Base-by-base conservation (phyloP, 2,329 filamentous ascomycete species). In the Tolypocladium pustulatum region DNA sequence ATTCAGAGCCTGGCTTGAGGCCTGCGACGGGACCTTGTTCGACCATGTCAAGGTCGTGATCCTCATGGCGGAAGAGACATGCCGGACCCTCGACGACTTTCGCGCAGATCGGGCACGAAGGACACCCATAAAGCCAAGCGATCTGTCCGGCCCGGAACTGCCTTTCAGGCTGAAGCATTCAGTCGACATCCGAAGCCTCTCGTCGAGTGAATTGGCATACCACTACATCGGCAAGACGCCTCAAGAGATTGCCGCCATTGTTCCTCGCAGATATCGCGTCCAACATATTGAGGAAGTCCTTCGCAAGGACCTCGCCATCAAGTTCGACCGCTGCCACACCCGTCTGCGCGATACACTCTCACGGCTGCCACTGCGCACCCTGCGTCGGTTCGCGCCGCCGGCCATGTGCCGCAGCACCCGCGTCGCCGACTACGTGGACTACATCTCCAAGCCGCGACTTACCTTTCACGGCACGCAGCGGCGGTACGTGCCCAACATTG, bases 381-480 rank as follows among this genome's bases (percentile, higher is more conserved):
- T 63, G 4, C 56, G 60, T 12, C 51, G 55, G 37, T 59, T 57
- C 25, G 13, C 65, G 4, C 27, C 63, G 1, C 62, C 63, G 13
- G 60, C 63, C 25, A 63, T 63, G n/a, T 55, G 59, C 13, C 59
- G 63, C 12, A 38, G 55, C 4, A 59, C 58, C 0, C 58, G 52
- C 9, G 46, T 60, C n/a, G 67, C 73, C 52, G 67, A 71, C 34
- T 62, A 76, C 6, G 65, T 74, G 0, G 67, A 75, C 22, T 65
- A 75, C 49, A 65, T 79, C 27, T 59, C 65, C 13, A 66, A 65
- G 36, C 72, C 73, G 4, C 64, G 64, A 13, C 60, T 75, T 15
- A 76, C 73, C 2, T 78, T 73, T 58, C 75, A 79, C 62, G 73
- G 75, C 43, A 76, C 73, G 0, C 61, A 63, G 5, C 67, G 71